Evolutionary conservation across 306 rosid species (phyloP), one percentile per base, ranked within the genome.

Genomic region (Quercus variabilis): DNA sequence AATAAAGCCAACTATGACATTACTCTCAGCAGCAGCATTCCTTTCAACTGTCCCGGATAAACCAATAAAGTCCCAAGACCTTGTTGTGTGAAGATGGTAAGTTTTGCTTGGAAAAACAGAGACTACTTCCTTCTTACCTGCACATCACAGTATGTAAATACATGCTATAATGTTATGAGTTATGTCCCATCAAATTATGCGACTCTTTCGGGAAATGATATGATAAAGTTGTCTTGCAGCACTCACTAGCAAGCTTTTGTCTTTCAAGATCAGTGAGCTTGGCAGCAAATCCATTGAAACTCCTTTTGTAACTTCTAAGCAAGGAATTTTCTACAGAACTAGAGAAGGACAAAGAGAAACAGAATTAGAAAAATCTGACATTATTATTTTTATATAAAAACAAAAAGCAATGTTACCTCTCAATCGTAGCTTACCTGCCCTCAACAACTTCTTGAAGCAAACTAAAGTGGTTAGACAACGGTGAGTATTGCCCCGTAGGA

Each of bases 51-150:
- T 11, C 2, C 21, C 20, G n/a, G 31, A 30, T 1, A 83, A 62
- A 6, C 86, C 83, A 62, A 83, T 20, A 21, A 69, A 83, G 46
- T 83, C 77, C 83, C 86, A 83, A 1, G 86, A 83, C 14, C 69
- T 59, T 52, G 86, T 78, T 1, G 83, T 83, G 20, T 74, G 69
- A 3, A 11, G 14, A 6, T 46, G 63, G 38, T 49, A 69, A 2
- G 75, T 59, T 69, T 1, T 55, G 7, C 83, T 83, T 69, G 79
- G 83, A 35, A 83, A 83, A 1, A 83, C 74, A 4, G 83, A 78
- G 25, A 83, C 35, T 0, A 83, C 86, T 10, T 71, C 83, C 63
- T 52, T 55, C 70, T 54, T 78, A 1, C 46, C 26, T 59, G 67
- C 67, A 23, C 4, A 23, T 59, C 30, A 21, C 54, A 12, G 15